A percentile compares a stretch with the other conserved stretches of the same genome.
These are phyloP conservation scores for Rhizopus delemar DNA, from an alignment of 371 early-diverging fungal species.

Conservation along the genomic window DNA sequence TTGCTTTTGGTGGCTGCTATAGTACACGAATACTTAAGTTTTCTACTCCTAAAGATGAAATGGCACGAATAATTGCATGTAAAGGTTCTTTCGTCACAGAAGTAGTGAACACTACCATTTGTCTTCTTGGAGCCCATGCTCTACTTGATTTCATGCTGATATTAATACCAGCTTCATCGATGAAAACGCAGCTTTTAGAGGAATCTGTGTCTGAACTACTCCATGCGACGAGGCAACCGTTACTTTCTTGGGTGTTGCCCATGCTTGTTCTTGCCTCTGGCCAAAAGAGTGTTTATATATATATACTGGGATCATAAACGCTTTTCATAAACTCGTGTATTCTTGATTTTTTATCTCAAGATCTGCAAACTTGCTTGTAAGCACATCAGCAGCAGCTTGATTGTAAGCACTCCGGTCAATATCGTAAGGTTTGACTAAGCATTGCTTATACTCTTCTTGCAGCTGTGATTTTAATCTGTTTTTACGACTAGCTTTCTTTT, in stretches of 20 bases:
- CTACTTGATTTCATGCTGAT: slow-evolving; percentile 7
- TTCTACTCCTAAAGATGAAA: neutral
- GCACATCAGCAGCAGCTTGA: slow-evolving; percentile 5
- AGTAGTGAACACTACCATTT: slow-evolving; percentile 2
- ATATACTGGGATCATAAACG: neutral
- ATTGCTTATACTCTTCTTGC: slow-evolving; percentile 7
- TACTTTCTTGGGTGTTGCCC: neutral
- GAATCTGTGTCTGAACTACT: neutral
- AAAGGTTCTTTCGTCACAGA: neutral
- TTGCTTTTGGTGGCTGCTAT: no score
- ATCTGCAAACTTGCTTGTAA: slow-evolving; percentile 9
- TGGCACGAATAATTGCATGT: slow-evolving; percentile 1
- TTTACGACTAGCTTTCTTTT: slow-evolving; percentile 7
- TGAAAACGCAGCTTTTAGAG: neutral
- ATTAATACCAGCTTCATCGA: slow-evolving; percentile 12
- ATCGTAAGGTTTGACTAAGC: slow-evolving; percentile 9
- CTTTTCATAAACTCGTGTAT: neutral
- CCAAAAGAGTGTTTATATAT: neutral
- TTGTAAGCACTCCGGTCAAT: neutral
- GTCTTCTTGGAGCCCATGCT: slow-evolving; percentile 4
- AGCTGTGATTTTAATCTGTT: slow-evolving; percentile 7
- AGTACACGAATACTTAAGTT: neutral
- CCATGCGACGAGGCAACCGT: neutral
- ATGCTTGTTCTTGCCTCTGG: neutral
- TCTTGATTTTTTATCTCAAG: slow-evolving; percentile 13